Conservation (phyloP, 352 stramenopile genomes). For the Pythium pyrilobum region DNA sequence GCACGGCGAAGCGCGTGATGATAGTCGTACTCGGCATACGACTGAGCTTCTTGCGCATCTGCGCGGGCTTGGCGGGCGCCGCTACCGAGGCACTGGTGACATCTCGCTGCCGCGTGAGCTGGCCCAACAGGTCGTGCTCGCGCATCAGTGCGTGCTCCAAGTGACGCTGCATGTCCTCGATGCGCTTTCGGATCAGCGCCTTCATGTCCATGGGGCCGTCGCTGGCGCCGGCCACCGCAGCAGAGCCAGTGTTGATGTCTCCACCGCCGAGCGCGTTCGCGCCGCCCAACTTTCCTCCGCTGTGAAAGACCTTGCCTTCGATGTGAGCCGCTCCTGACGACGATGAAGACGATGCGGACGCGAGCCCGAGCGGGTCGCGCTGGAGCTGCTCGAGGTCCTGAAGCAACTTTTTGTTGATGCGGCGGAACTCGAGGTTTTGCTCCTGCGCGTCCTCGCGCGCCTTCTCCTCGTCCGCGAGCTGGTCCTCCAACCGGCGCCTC, state of each 20-base stretch:
- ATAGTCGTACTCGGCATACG: slow-evolving; percentile 61
- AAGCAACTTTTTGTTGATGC: slow-evolving; percentile 62
- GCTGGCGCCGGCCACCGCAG: background rate
- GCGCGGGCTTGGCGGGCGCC: slow-evolving; percentile 12
- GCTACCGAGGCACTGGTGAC: background rate
- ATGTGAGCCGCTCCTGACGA: background rate
- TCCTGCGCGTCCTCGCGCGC: slow-evolving; percentile 67
- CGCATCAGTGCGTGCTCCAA: slow-evolving; percentile 64
- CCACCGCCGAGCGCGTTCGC: background rate
- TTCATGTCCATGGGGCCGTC: slow-evolving; percentile 26
- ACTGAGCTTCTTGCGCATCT: slow-evolving; percentile 42
- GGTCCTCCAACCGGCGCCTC: slow-evolving; percentile 73
- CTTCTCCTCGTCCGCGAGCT: slow-evolving; percentile 70
- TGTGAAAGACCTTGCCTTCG: too few species aligned
- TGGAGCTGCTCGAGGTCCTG: slow-evolving; percentile 53
- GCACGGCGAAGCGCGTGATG: slow-evolving; percentile 36
- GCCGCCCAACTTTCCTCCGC: too few species aligned
- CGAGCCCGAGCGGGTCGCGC: slow-evolving; percentile 20
- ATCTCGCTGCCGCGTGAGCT: slow-evolving; percentile 24
- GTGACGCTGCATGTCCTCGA: slow-evolving; percentile 37
- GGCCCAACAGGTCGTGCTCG: slow-evolving; percentile 52
- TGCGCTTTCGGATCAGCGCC: slow-evolving; percentile 34
- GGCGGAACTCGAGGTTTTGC: slow-evolving; percentile 66
- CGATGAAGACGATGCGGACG: background rate
- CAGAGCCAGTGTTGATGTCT: background rate